These are phyloP conservation scores for Lactarius psammicola DNA, from an alignment of 768 basidiomycete genomes.

Conservation along the genomic window DNA sequence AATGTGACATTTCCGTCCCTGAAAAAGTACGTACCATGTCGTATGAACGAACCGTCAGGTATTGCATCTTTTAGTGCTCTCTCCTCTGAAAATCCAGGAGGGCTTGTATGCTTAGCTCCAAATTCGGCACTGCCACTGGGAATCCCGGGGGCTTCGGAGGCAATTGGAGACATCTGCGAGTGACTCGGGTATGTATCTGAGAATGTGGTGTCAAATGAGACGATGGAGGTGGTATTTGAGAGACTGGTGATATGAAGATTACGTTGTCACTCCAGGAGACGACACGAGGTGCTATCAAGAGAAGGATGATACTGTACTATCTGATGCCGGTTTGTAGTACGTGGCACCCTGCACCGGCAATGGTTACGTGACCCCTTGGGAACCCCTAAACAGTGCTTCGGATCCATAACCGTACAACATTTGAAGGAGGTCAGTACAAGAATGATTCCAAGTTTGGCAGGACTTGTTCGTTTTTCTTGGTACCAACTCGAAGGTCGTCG, in stretches of 20 bases:
- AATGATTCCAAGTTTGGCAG: too few species aligned
- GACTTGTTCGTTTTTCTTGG: too few species aligned
- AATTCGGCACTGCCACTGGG: not conserved
- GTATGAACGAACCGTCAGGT: slow-evolving; percentile 5
- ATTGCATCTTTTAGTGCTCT: not conserved
- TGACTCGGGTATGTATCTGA: not conserved
- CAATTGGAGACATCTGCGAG: not conserved
- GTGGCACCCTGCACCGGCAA: too few species aligned
- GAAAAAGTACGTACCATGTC: slow-evolving; percentile 20
- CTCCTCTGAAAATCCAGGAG: not conserved
- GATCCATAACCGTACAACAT: too few species aligned
- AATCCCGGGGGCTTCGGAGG: not conserved
- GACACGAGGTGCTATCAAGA: slow-evolving; percentile 7
- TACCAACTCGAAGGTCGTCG: too few species aligned
- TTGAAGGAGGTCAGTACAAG: too few species aligned
- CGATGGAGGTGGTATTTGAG: not conserved
- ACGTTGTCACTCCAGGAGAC: not conserved
- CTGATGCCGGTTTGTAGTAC: too few species aligned
- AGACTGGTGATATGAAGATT: too few species aligned
- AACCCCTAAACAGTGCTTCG: too few species aligned
- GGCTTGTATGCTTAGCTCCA: not conserved
- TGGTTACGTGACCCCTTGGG: too few species aligned
- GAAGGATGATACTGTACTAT: not conserved
- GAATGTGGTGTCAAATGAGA: slow-evolving; percentile 8
- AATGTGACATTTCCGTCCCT: slow-evolving; percentile 27